Conservation (phyloP, 768 basidiomycete genomes). For the Lactarius pseudohatsudake region DNA sequence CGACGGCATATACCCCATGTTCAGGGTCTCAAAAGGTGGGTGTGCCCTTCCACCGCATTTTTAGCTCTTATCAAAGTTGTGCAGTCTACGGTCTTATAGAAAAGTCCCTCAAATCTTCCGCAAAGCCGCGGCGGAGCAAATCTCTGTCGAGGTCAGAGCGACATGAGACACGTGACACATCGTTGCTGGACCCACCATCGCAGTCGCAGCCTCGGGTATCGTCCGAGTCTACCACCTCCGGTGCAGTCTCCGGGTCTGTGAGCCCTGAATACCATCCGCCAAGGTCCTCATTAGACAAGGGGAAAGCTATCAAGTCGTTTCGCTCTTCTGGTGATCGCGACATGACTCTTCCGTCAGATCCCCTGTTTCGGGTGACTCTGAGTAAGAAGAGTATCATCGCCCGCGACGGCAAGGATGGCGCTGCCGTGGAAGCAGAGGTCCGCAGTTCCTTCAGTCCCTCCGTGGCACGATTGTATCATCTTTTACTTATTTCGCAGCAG, state of each 20-base stretch:
- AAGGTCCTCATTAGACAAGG: slow-evolving; percentile 57
- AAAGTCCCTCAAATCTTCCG: slow-evolving; percentile 12
- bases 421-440: slow-evolving; percentile 31
- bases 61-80: slow-evolving; percentile 20
- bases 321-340: slow-evolving; percentile 44
- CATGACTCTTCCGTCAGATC: slow-evolving; percentile 21
- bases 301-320: slow-evolving; percentile 61
- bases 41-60: slow-evolving; percentile 7
- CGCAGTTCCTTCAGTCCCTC: slow-evolving; percentile 15
- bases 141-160: slow-evolving; percentile 21
- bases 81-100: slow-evolving; percentile 44
- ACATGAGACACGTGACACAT: slow-evolving; percentile 15
- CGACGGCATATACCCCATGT: slow-evolving; percentile 78
- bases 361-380: slow-evolving; percentile 35
- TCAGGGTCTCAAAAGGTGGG: slow-evolving; percentile 84
- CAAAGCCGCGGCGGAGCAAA: slow-evolving; percentile 22
- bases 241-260: slow-evolving; percentile 26
- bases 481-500: slow-evolving; percentile 11
- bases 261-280: slow-evolving; percentile 40
- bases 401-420: slow-evolving; percentile 19
- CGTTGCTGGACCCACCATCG: slow-evolving; percentile 30
- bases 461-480: slow-evolving; percentile 11
- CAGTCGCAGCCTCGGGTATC: slow-evolving; percentile 38
- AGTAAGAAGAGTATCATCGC: slow-evolving; percentile 7
- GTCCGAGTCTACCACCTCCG: slow-evolving; percentile 40